Conservation (phyloP, 441 rosid genomes). For the Flueggea neowawraea region DNA sequence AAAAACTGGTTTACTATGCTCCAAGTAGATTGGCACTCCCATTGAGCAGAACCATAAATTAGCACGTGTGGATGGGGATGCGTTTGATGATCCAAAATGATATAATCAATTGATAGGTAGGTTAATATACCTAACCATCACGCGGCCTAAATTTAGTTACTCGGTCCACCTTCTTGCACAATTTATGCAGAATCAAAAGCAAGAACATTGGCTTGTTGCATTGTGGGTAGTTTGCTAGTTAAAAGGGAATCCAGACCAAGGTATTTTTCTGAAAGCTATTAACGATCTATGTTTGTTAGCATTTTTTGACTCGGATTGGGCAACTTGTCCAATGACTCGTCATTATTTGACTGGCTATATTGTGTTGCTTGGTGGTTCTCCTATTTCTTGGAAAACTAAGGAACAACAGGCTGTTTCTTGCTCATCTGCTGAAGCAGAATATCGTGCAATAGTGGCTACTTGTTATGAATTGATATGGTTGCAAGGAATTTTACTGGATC, state of each 20-base stretch:
- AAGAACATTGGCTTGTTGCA: not conserved
- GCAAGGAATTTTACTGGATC: no score
- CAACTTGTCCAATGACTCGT: not conserved
- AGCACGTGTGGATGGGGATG: not conserved
- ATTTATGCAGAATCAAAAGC: conserved; percentile 6
- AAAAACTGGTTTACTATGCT: not conserved
- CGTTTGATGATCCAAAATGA: not conserved
- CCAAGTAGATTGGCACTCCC: not conserved
- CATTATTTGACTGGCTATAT: not conserved
- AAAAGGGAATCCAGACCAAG: not conserved
- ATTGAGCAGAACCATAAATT: conserved; percentile 6
- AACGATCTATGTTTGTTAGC: no score
- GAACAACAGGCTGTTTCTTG: not conserved
- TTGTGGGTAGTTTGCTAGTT: not conserved
- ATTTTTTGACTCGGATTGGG: not conserved
- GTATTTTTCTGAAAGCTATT: not conserved
- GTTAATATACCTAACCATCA: not conserved
- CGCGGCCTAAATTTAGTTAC: conserved; percentile 1
- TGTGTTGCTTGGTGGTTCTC: not conserved
- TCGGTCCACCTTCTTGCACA: conserved; percentile 5
- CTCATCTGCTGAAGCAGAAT: not conserved
- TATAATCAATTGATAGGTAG: conserved; percentile 3
- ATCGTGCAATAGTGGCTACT: not conserved
- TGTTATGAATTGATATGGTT: not conserved
- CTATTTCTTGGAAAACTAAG: not conserved